Evolutionary conservation across 345 rosid genomes (phyloP), one percentile per base, ranked within the genome.

Genomic region (Aquilaria yunnanensis): DNA sequence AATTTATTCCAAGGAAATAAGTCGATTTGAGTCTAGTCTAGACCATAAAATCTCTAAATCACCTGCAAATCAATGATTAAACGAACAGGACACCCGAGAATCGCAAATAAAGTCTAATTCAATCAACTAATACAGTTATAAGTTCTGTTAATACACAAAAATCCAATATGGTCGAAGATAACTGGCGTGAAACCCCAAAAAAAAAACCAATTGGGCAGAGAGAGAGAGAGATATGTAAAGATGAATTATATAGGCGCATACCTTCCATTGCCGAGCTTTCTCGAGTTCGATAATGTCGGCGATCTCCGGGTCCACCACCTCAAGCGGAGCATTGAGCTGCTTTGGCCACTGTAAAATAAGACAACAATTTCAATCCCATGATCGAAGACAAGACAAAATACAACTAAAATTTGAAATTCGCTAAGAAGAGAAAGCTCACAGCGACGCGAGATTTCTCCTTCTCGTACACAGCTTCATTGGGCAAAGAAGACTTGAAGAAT

Each of bases 221-320:
- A 23, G 29, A 12, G 3, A 57, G 1, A 33, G 10, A 43, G 10
- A 14, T 16, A 2, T 10, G 56, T 12, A 43, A 51, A 65, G 6
- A 51, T 48, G 46, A 56, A 34, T 9, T 14, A 9, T 23, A 29
- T 37, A 37, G 5, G 8, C 43, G 43, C 43, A 1, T 63, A 90
- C 99, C 93, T 94, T 94, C 99, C 99, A 94, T 79, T 94, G 99
- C 59, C 99, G 81, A 10, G 99, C 93, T 70, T 94, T 94, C 75
- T 94, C 99, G 51, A 67, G 97, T 79, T 94, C 99, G 58, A 94
- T 90, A 64, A 94, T 94, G 62, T 94, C 89, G 58, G 97, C 87
- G 74, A 94, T 87, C 78, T 88, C 96, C 54, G 97, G 96, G 65
- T 94, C 99, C 47, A 94, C 96, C 3, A n/a, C 88, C 70, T 85